Evolutionary conservation across 345 rosid species (phyloP), one percentile per base, ranked within the genome.

Genomic region (Gossypium mustelinum): DNA sequence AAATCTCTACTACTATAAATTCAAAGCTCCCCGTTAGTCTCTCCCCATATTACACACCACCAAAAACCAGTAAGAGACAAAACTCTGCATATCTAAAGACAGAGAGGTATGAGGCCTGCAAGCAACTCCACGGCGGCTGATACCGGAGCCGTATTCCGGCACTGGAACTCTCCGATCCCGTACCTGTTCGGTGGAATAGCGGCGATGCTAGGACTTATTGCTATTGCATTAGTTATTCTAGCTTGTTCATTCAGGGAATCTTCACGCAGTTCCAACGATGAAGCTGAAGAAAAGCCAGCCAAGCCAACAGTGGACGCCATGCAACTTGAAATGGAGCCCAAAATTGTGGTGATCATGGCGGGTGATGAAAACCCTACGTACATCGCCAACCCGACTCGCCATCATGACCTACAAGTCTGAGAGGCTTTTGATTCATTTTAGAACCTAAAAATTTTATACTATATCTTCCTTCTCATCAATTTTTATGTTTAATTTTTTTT

Each of bases 341-440:
- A 86, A 84, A 82, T 90, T 74, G 93, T 86, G 22, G 93, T 90
- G 61, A 80, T 90, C 63, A 87, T 90, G 95, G 85, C 95, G 16
- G 91, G 93, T 48, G 86, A 90, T 71, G 76, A 81, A 20, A 81
- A 73, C 44, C 93, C 95, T 29, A 87, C 87, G 9, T 87, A 71
- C 83, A 78, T 90, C 57, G 95, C 93, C 13, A 80, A 81, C 71
- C 93, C 84, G 9, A 64, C 60, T 41, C 18, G 41, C 50, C 68
- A 17, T 9, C 8, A 14, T 48, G 58, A 74, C 55, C 64, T 22
- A 20, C 55, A 80, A 67, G 65, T 68, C 61, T 76, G 67, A 80
- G 22, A 25, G 68, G 68, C 24, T 2, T 25, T 16, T 5, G 14
- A n/a, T 65, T 13, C 16, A 25, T 43, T 68, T n/a, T 16, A 62